Evolutionary conservation across 2,329 filamentous ascomycete species (phyloP).

Genomic region (Epichloe sylvatica): DNA sequence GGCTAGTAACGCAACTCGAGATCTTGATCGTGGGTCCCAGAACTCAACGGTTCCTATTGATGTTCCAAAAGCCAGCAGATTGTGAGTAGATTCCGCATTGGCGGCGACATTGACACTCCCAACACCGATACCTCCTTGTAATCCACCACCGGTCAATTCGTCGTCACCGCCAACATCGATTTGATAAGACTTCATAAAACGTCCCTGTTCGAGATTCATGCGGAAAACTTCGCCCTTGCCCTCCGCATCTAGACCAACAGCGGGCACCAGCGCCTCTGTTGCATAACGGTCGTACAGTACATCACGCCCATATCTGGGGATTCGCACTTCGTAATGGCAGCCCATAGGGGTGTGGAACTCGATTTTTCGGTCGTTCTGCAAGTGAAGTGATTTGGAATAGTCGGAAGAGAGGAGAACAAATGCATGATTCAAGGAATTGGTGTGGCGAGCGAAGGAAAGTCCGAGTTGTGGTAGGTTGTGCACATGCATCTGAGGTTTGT

Average conservation of each 20-base stretch:
- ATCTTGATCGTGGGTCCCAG: constrained; percentile 80
- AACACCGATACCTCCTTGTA: constrained; percentile 76
- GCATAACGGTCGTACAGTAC: constrained; percentile 70
- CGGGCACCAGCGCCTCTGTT: constrained; percentile 73
- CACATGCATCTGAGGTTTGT: constrained; percentile 63
- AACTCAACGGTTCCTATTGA: constrained; percentile 93
- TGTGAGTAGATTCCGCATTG: constrained; percentile 79
- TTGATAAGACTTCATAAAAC: constrained; percentile 90
- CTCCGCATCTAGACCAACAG: constrained; percentile 75
- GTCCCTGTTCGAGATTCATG: constrained; percentile 77
- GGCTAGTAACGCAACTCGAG: constrained; percentile 63
- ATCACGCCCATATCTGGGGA: constrained; percentile 86
- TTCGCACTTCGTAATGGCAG: constrained; percentile 74
- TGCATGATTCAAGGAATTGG: constrained; percentile 77
- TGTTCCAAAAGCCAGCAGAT: constrained; percentile 84
- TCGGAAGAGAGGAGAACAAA: constrained; percentile 81
- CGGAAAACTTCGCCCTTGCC: constrained; percentile 86
- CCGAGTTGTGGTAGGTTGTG: constrained; percentile 88
- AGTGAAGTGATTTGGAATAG: constrained; percentile 85
- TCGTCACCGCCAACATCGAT: constrained; percentile 82
- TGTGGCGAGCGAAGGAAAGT: constrained; percentile 87
- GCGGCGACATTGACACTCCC: constrained; percentile 79
- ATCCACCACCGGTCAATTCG: constrained; percentile 49
- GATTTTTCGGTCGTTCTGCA: constrained; percentile 80
- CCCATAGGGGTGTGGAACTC: constrained; percentile 87